Evolutionary conservation across 352 stramenopile genomes (phyloP).

Genomic region (Phytophthora macrochlamydospora): DNA sequence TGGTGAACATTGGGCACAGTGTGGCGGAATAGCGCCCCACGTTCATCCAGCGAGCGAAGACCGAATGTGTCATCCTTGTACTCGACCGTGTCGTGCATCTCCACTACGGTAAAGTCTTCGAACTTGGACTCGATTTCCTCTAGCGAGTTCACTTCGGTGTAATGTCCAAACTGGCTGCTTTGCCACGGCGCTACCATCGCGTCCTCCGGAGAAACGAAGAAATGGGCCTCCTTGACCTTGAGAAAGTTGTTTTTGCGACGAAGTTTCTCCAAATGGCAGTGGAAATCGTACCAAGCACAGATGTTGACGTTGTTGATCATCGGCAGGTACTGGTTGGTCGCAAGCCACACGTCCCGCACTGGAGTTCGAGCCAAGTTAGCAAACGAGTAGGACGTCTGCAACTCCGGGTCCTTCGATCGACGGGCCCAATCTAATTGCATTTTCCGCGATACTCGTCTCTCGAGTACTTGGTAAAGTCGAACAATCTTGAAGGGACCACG

Average conservation of each 20-base stretch:
- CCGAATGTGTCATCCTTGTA: constrained; percentile 1
- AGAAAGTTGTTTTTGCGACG: constrained; percentile 19
- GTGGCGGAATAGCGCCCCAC: constrained; percentile 11
- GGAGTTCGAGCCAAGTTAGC: not conserved
- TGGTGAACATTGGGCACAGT: not conserved
- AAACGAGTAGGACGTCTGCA: not conserved
- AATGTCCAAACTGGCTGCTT: constrained; percentile 22
- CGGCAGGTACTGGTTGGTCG: constrained; percentile 8
- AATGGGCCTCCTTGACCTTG: not conserved
- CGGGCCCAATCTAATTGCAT: constrained; percentile 27
- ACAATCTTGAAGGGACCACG: not conserved
- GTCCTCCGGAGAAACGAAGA: constrained; percentile 16
- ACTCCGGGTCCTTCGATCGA: not conserved
- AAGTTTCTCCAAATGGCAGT: not conserved
- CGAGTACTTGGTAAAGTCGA: constrained; percentile 31
- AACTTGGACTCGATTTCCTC: constrained; percentile 24
- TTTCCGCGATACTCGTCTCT: constrained; percentile 14
- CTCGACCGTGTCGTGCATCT: constrained; percentile 11
- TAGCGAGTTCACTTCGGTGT: constrained; percentile 19
- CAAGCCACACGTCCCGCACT: not conserved
- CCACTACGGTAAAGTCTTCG: constrained; percentile 14
- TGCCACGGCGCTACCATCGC: constrained; percentile 35
- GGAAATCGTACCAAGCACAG: not conserved
- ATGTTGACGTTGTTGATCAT: constrained; percentile 22
- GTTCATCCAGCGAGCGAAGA: constrained; percentile 9